These are phyloP conservation scores for Umbelopsis vinacea DNA, from an alignment of 192 early-diverging fungal genomes.

Conservation along the genomic window DNA sequence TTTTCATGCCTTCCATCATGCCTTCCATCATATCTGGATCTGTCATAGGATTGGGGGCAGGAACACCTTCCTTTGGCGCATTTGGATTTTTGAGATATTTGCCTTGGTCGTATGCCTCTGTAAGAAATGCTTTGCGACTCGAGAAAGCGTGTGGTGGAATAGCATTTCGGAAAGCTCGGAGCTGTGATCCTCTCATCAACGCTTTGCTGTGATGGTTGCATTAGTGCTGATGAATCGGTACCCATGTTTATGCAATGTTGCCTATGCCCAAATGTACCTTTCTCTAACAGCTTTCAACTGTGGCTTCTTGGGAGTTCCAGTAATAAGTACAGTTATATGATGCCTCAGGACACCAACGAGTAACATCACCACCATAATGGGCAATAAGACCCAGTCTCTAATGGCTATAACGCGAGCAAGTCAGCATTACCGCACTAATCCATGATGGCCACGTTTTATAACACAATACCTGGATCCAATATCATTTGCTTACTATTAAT, in stretches of 20 bases:
- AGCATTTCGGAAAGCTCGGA: slow-evolving; percentile 70
- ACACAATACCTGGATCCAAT: slow-evolving; percentile 62
- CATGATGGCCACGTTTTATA: neutral
- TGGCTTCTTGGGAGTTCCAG: slow-evolving; percentile 78
- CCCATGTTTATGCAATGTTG: neutral
- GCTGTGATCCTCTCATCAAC: slow-evolving; percentile 70
- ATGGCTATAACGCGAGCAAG: slow-evolving; percentile 57
- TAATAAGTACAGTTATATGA: slow-evolving; percentile 89
- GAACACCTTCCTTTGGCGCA: slow-evolving; percentile 49
- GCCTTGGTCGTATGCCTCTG: slow-evolving; percentile 80
- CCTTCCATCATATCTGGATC: slow-evolving; percentile 92
- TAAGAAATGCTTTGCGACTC: slow-evolving; percentile 71
- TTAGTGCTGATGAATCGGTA: neutral
- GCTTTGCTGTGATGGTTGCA: slow-evolving; percentile 57
- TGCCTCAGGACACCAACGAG: slow-evolving; percentile 94
- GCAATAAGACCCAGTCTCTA: slow-evolving; percentile 92
- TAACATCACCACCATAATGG: slow-evolving; percentile 97
- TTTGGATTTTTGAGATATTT: slow-evolving; percentile 87
- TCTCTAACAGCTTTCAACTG: slow-evolving; percentile 83
- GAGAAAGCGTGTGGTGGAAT: slow-evolving; percentile 76
- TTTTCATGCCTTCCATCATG: slow-evolving; percentile 99
- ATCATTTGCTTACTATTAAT: slow-evolving; percentile 61
- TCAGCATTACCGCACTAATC: neutral
- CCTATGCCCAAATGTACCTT: slow-evolving; percentile 49
- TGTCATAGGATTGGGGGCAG: slow-evolving; percentile 81